A percentile compares a stretch with the other conserved stretches of the same genome.
Conservation (phyloP, 2,329 filamentous ascomycete species). For the Nemania abortiva region DNA sequence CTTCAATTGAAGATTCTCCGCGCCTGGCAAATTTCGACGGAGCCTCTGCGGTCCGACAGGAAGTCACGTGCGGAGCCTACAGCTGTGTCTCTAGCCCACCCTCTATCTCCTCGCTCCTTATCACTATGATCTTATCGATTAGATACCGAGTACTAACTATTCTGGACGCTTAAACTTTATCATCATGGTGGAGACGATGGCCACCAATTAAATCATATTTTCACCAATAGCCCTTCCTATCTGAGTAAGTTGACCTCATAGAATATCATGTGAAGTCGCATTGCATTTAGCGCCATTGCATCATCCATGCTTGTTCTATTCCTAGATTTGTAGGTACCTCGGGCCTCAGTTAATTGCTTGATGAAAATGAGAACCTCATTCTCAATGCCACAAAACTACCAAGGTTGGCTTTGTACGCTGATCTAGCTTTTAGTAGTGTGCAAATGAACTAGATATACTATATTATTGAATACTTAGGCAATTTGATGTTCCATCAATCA, state of each 20-base stretch:
- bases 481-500: neutral
- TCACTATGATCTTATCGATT: no score
- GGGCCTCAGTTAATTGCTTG: no score
- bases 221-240: neutral
- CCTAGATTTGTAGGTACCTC: neutral
- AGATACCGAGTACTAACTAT: no score
- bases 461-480: neutral
- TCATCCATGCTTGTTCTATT: neutral
- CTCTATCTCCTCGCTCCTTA: no score
- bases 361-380: neutral
- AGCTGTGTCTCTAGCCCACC: no score
- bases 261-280: constrained; percentile 10
- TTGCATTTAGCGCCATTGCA: neutral
- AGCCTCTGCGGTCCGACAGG: constrained; percentile 35
- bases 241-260: neutral
- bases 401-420: neutral
- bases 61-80: constrained; percentile 20
- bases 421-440: neutral
- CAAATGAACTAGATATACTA: neutral
- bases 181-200: no score
- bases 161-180: no score
- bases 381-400: neutral
- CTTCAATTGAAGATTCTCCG: constrained; percentile 23
- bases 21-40: constrained; percentile 38
- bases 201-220: neutral